phyloP scores from a whole-genome alignment of 306 rosid species.

The Glycyrrhiza uralensis region DNA sequence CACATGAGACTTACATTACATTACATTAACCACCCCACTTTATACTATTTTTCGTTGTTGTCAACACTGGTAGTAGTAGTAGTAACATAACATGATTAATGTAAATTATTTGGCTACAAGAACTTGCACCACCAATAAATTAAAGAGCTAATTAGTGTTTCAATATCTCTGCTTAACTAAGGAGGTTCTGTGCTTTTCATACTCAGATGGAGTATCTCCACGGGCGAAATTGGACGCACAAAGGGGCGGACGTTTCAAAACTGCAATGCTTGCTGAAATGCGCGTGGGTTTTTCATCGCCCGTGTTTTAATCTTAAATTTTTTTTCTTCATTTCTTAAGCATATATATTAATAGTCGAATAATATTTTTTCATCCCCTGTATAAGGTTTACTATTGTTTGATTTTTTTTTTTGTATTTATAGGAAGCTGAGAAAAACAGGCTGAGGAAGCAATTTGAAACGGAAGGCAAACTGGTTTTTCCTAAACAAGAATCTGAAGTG shows the following conservation, averaged over 20 bases:
- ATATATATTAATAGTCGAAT: background rate
- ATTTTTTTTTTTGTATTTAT: background rate
- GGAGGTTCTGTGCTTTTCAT: background rate
- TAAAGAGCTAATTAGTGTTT: no score
- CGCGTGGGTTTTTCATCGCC: conserved; percentile 22
- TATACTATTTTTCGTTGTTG: background rate
- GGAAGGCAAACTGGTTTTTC: conserved; percentile 50
- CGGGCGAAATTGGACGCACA: conserved; percentile 70
- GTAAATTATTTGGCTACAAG: background rate
- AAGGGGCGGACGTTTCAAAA: conserved; percentile 39
- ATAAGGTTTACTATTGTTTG: background rate
- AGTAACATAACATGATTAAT: background rate
- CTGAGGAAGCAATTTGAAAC: conserved; percentile 34
- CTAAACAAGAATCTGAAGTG: conserved; percentile 35
- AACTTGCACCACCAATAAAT: background rate
- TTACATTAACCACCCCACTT: no score
- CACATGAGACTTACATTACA: background rate
- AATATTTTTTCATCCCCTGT: no score
- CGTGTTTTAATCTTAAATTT: no score
- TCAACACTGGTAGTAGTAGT: background rate
- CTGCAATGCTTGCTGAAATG: conserved; percentile 29
- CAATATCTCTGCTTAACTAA: background rate
- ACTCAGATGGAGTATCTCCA: conserved; percentile 65
- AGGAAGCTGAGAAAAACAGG: conserved; percentile 49
- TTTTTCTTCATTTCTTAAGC: background rate